A percentile compares a stretch with the other conserved stretches of the same genome.
phyloP scores from a whole-genome alignment of 768 basidiomycete genomes.

The Infundibulicybe gibba region DNA sequence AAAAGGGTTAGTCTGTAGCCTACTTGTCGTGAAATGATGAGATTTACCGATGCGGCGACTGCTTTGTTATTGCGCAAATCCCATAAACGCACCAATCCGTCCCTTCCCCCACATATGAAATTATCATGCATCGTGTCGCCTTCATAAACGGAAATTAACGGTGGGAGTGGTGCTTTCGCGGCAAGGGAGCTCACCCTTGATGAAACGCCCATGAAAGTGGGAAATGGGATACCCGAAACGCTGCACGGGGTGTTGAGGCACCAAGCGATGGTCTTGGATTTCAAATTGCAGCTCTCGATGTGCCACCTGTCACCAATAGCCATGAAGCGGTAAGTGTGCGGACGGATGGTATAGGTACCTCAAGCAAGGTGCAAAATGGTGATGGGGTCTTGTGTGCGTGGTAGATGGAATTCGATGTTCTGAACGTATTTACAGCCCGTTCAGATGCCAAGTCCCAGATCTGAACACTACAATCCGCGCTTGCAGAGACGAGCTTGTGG shows the following conservation, averaged over 20 bases:
- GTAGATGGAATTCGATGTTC: constrained; percentile 38
- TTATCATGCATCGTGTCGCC: too few relatives aligned
- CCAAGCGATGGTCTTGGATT: constrained; percentile 40
- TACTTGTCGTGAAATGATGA: too few relatives aligned
- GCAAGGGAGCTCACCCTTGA: constrained; percentile 32
- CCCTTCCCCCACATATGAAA: too few relatives aligned
- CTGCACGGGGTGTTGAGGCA: constrained; percentile 28
- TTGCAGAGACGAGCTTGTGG: constrained; percentile 42
- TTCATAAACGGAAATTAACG: too few relatives aligned
- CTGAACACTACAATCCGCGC: constrained; percentile 43
- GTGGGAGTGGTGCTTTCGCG: too few relatives aligned
- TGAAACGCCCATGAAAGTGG: constrained; percentile 37
- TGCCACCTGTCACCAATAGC: constrained; percentile 29
- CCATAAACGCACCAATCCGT: too few relatives aligned
- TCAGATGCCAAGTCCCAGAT: constrained; percentile 45
- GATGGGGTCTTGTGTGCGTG: constrained; percentile 35
- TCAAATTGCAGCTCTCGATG: constrained; percentile 52
- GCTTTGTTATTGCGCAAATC: too few relatives aligned
- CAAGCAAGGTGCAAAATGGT: constrained; percentile 37
- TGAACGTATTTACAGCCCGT: constrained; percentile 34
- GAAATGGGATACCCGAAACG: constrained; percentile 39
- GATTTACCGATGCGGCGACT: too few relatives aligned
- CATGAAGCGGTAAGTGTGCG: constrained; percentile 2
- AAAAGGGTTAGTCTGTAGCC: too few relatives aligned
- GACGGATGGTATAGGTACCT: constrained; percentile 25